phyloP scores from a whole-genome alignment of 768 basidiomycete genomes.

The Lactarius deliciosus region DNA sequence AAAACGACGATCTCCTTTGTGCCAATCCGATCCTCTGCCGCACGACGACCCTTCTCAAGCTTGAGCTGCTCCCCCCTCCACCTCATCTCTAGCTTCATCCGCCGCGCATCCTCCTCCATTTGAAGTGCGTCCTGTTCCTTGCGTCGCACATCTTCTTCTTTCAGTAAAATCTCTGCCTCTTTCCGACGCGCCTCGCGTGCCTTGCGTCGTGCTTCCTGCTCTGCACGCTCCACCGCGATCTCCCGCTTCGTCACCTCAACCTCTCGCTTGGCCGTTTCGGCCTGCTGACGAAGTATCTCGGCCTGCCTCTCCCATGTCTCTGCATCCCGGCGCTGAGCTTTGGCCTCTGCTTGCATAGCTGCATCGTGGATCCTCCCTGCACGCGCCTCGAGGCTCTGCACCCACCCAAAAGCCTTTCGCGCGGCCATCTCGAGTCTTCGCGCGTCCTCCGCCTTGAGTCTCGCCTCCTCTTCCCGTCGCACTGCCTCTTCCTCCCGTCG shows the following conservation, averaged over 20 bases:
- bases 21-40: neutral
- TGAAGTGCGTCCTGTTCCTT: constrained; percentile 14
- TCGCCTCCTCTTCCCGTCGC: constrained; percentile 15
- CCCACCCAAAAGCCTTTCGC: constrained; percentile 19
- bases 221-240: constrained; percentile 14
- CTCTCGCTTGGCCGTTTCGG: constrained; percentile 14
- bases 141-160: constrained; percentile 13
- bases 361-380: constrained; percentile 17
- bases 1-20: constrained; percentile 11
- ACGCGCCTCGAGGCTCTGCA: constrained; percentile 19
- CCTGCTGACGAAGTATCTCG: constrained; percentile 15
- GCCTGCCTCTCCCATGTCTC: constrained; percentile 21
- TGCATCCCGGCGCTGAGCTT: constrained; percentile 11
- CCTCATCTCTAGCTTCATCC: constrained; percentile 8
- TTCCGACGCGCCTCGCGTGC: constrained; percentile 17
- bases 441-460: constrained; percentile 11
- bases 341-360: constrained; percentile 15
- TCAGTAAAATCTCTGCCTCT: constrained; percentile 12
- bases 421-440: constrained; percentile 21
- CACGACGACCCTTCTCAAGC: constrained; percentile 1
- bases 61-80: constrained; percentile 4
- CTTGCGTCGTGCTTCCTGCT: constrained; percentile 13
- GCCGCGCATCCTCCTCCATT: constrained; percentile 14
- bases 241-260: constrained; percentile 13
- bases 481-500: constrained; percentile 20